phyloP scores from a whole-genome alignment of 225 moss, liverwort and hornwort genomes.

The Pseudoscleropodium purum region DNA sequence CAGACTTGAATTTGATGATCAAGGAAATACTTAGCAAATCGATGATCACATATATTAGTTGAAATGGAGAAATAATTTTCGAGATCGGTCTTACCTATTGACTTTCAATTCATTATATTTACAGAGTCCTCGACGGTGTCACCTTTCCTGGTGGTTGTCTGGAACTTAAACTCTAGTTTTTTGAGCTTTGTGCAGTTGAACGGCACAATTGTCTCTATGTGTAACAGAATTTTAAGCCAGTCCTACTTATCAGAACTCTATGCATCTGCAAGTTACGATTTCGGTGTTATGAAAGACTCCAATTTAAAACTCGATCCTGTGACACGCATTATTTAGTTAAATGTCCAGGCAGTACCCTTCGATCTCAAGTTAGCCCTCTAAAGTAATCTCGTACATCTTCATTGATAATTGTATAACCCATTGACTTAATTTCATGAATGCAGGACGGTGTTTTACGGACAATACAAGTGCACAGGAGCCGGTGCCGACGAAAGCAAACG shows the following conservation, averaged over 20 bases:
- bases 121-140: background rate
- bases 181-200: background rate
- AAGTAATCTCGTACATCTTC: too few species aligned
- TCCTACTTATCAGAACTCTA: background rate
- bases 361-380: too few species aligned
- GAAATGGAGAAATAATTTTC: background rate
- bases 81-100: background rate
- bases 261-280: too few species aligned
- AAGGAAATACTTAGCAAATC: too few species aligned
- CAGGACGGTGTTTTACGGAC: constrained; percentile 53
- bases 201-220: too few species aligned
- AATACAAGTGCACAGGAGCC: constrained; percentile 36
- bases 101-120: too few species aligned
- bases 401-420: background rate
- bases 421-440: background rate
- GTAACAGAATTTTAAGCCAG: background rate
- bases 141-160: background rate
- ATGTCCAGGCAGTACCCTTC: background rate
- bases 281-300: background rate
- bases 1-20: background rate
- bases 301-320: background rate
- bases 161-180: background rate
- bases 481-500: constrained; percentile 27
- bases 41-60: background rate
- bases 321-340: background rate